Evolutionary conservation across 2,329 filamentous ascomycete species (phyloP), one percentile per base, ranked within the genome.

Genomic region (Leptographium radiaticola): DNA sequence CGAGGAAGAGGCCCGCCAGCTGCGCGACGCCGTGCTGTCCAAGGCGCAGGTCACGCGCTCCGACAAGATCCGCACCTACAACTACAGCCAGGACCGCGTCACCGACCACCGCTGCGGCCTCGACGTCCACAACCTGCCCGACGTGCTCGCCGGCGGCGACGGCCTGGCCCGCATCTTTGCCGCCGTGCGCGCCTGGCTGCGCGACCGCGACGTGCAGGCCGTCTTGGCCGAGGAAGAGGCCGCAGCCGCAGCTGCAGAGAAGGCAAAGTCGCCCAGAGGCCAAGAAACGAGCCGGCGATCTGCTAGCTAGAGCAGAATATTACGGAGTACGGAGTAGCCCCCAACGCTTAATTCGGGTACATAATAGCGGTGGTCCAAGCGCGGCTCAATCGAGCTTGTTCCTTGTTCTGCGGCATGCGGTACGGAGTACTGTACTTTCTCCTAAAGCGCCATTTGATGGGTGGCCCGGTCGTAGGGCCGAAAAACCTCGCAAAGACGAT

Each of bases 61-160:
- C 48, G 89, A 97, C 71, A 98, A 98, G 73, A 85, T 98, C 55
- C 76, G 90, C 57, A 96, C 90, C 0, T 96, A 96, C 68, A 95
- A 96, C 67, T 82, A 80, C 68, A 73, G 71, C 58, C 79, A 81
- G 64, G 77, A 89, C 67, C 76, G 90, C 45, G 90, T 93, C 60
- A 95, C 90, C 2, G 90, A 96, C 64, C 90, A 96, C 68, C 76
- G 90, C 43, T 88, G 85, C 62, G 88, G 86, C 0, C 66, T 86
- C 42, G 90, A 90, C 54, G 76, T 89, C 15, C 83, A 91, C 65
- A 87, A 90, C 64, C 70, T 96, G 57, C 83, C 87, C 51, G 80
- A 86, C 62, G 84, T 95, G n/a, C 74, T 95, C 53, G 79, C 76
- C 49, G 90, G 90, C 13, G 81, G 77, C 1, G 76, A 86, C 55